Conservation (phyloP, 495 filamentous ascomycete genomes). For the Aspergillus bertholletiae region DNA sequence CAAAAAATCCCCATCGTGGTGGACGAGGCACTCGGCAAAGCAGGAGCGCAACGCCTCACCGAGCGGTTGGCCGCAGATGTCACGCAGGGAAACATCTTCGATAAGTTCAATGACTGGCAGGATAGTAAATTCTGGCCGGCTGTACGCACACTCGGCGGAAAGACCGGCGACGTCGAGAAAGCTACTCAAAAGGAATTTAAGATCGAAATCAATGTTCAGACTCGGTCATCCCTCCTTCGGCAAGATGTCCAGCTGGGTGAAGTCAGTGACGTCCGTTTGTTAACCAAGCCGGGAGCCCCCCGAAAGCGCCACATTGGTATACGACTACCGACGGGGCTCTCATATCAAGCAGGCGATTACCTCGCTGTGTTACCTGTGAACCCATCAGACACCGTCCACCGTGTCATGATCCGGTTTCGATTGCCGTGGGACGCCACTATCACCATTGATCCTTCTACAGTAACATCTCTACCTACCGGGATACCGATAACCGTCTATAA, state of each 20-base stretch:
- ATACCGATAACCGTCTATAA: neutral
- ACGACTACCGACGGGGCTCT: neutral
- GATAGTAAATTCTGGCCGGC: conserved; percentile 63
- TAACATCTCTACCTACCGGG: neutral
- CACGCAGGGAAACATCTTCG: conserved; percentile 60
- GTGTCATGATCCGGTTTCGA: conserved; percentile 5
- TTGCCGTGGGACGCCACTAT: conserved; percentile 3
- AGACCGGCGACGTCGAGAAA: conserved; percentile 19
- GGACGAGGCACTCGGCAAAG: conserved; percentile 44
- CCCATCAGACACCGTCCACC: neutral
- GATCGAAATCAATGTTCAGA: conserved; percentile 54
- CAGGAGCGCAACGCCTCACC: conserved; percentile 52
- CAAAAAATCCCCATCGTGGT: conserved; percentile 66
- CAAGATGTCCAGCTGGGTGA: conserved; percentile 62
- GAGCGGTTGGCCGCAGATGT: conserved; percentile 58
- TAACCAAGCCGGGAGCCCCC: conserved; percentile 38
- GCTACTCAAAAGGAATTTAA: conserved; percentile 34
- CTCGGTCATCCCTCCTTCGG: conserved; percentile 52
- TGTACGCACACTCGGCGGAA: conserved; percentile 42
- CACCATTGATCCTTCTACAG: neutral
- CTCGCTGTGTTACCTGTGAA: conserved; percentile 6
- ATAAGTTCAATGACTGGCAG: conserved; percentile 68
- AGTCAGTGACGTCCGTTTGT: conserved; percentile 48
- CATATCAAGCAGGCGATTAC: conserved; percentile 13
- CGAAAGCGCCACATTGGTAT: neutral